Evolutionary conservation across 352 stramenopile genomes (phyloP).

Genomic region (Phytophthora pseudosyringae): DNA sequence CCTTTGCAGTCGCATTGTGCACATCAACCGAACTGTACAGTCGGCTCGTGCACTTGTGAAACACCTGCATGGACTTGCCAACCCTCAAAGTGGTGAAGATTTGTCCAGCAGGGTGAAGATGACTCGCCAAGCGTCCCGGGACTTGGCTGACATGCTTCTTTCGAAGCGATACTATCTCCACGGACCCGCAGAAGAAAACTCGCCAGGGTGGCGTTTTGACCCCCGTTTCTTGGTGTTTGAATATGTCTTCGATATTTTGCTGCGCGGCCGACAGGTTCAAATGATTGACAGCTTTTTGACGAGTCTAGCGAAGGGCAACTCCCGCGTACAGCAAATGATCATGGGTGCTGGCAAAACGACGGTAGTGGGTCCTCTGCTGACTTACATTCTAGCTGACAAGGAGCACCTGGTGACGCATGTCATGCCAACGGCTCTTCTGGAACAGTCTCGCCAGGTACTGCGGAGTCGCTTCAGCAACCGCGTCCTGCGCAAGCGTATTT

Average conservation of each 20-base stretch:
- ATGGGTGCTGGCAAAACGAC: conserved; percentile 99
- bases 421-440: conserved; percentile 98
- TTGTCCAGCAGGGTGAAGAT: conserved; percentile 58
- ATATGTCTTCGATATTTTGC: conserved; percentile 98
- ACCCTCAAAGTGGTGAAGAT: conserved; percentile 14
- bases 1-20: conserved; percentile 83
- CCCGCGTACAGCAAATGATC: conserved; percentile 98
- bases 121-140: conserved; percentile 81
- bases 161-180: conserved; percentile 81
- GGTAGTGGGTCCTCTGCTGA: conserved; percentile 98
- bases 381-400: conserved; percentile 97
- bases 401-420: conserved; percentile 97
- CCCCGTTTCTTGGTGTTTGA: conserved; percentile 99
- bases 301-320: conserved; percentile 79
- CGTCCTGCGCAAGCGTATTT: conserved; percentile 98
- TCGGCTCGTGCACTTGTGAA: conserved; percentile 45
- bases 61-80: conserved; percentile 21
- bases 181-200: conserved; percentile 4
- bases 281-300: conserved; percentile 98
- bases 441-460: conserved; percentile 98
- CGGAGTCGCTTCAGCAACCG: conserved; percentile 97
- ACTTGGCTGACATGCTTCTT: conserved; percentile 76
- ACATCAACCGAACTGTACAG: conserved; percentile 81
- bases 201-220: conserved; percentile 90
- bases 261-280: conserved; percentile 98